These are phyloP conservation scores for Trichosporon ovoides DNA, from an alignment of 1,284 basidiomycete species.

Conservation along the genomic window DNA sequence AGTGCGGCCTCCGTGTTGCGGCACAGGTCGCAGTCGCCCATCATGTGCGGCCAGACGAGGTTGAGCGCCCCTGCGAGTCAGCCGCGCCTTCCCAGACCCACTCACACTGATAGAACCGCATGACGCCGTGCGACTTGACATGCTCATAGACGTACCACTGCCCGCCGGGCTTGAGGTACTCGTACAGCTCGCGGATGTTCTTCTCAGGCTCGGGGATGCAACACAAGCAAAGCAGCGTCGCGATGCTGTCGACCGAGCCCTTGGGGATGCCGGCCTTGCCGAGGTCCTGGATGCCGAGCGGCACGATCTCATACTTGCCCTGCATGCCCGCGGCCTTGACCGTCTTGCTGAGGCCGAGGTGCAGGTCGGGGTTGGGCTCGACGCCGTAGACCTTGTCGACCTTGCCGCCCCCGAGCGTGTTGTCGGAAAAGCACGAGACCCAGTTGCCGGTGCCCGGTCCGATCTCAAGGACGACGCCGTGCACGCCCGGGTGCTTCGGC, in stretches of 20 bases:
- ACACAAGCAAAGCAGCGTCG: slow-evolving; percentile 18
- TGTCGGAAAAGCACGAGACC: slow-evolving; percentile 18
- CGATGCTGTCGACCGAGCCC: slow-evolving; percentile 18
- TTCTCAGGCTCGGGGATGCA: slow-evolving; percentile 18
- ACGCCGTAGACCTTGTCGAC: slow-evolving; percentile 18
- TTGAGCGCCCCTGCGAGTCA: slow-evolving; percentile 13
- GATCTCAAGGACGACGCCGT: slow-evolving; percentile 18
- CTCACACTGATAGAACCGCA: slow-evolving; percentile 17
- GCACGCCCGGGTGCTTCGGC: slow-evolving; percentile 5
- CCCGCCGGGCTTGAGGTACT: slow-evolving; percentile 21
- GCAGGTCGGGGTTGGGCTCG: slow-evolving; percentile 19
- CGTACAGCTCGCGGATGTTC: slow-evolving; percentile 20
- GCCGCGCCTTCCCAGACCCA: not conserved
- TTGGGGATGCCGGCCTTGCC: slow-evolving; percentile 10
- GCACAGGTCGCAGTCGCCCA: slow-evolving; percentile 20
- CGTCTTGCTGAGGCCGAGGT: slow-evolving; percentile 7
- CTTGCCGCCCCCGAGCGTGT: slow-evolving; percentile 6
- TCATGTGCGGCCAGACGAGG: slow-evolving; percentile 18
- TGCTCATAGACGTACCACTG: slow-evolving; percentile 23
- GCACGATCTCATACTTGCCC: slow-evolving; percentile 18
- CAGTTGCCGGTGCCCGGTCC: slow-evolving; percentile 20
- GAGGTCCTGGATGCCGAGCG: slow-evolving; percentile 19
- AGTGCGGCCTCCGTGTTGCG: slow-evolving; percentile 13
- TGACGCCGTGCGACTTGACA: slow-evolving; percentile 13
- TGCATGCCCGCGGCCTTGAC: slow-evolving; percentile 11